Conservation (phyloP, 352 stramenopile genomes). For the Thalassiosira allenii region DNA sequence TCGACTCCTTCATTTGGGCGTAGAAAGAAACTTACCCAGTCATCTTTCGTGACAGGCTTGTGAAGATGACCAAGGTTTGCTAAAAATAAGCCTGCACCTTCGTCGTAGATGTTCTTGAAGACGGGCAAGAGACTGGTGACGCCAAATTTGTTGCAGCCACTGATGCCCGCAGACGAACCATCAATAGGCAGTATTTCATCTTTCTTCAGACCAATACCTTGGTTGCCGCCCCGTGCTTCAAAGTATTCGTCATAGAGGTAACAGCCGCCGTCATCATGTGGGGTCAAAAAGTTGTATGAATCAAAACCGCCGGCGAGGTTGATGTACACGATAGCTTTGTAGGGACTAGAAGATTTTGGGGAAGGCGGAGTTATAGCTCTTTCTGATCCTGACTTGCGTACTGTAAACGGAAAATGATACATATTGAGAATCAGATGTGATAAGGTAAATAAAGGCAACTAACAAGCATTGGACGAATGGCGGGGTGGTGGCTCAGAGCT, state of each 20-base stretch:
- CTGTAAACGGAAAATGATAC: neutral
- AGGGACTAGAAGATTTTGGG: conserved; percentile 38
- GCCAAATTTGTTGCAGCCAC: conserved; percentile 45
- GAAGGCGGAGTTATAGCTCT: conserved; percentile 14
- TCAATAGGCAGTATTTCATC: conserved; percentile 65
- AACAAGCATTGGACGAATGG: neutral
- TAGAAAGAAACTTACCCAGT: too few species aligned
- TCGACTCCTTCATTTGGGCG: too few species aligned
- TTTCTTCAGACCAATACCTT: conserved; percentile 43
- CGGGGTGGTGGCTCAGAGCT: neutral
- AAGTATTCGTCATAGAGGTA: conserved; percentile 72
- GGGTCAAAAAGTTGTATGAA: conserved; percentile 67
- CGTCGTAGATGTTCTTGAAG: conserved; percentile 47
- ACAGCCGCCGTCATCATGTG: conserved; percentile 40
- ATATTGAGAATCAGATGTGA: neutral
- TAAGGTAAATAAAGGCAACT: neutral
- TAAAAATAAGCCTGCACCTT: conserved; percentile 50
- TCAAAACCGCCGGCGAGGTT: conserved; percentile 68
- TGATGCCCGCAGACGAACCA: conserved; percentile 41
- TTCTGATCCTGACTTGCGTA: conserved; percentile 26
- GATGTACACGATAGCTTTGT: conserved; percentile 80
- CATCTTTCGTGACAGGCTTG: conserved; percentile 53
- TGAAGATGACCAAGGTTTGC: conserved; percentile 58
- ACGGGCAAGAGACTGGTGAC: conserved; percentile 31
- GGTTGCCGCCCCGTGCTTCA: conserved; percentile 41